Conservation (phyloP, 768 basidiomycete genomes). For the Rhizopogon salebrosus region DNA sequence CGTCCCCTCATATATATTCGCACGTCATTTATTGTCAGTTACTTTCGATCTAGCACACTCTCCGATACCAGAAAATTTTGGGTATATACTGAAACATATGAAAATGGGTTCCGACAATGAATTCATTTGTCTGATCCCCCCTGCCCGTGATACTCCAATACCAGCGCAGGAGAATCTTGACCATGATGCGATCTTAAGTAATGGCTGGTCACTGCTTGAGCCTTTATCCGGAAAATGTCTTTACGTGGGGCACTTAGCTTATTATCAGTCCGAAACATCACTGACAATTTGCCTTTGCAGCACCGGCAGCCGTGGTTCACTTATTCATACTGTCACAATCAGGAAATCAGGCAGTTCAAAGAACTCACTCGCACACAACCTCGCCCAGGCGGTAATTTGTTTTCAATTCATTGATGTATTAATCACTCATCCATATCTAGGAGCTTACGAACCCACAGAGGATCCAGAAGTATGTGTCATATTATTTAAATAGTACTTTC, state of each 20-base stretch:
- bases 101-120: constrained; percentile 63
- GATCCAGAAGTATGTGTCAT: constrained; percentile 66
- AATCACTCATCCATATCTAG: constrained; percentile 34
- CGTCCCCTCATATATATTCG: constrained; percentile 23
- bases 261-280: constrained; percentile 19
- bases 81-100: constrained; percentile 66
- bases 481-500: constrained; percentile 20
- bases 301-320: constrained; percentile 94
- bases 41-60: constrained; percentile 15
- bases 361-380: constrained; percentile 65
- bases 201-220: constrained; percentile 79
- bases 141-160: constrained; percentile 42
- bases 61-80: constrained; percentile 15
- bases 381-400: constrained; percentile 54
- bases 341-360: constrained; percentile 94
- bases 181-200: constrained; percentile 59
- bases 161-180: constrained; percentile 48
- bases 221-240: constrained; percentile 77
- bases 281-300: constrained; percentile 40
- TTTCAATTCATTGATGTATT: not conserved
- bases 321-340: constrained; percentile 94
- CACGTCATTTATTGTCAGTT: constrained; percentile 13
- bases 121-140: constrained; percentile 78
- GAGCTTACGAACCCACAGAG: constrained; percentile 74
- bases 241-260: constrained; percentile 58